Base-by-base conservation (phyloP, 2,329 filamentous ascomycete species). In the Colletotrichum spaethianum region DNA sequence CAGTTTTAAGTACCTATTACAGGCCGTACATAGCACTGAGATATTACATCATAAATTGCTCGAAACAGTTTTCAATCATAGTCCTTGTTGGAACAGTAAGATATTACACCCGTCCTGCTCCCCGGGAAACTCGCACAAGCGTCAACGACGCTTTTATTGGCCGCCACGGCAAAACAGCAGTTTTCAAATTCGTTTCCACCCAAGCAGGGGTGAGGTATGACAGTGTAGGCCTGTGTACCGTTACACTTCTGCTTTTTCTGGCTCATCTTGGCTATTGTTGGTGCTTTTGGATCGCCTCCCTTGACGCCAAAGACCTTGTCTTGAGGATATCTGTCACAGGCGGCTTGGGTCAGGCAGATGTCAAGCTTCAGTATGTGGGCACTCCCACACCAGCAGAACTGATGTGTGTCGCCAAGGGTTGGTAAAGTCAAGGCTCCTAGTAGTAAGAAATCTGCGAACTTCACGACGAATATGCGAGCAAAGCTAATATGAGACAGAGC, bases 371-470 rank as follows among this genome's bases (percentile, higher is more conserved):
- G 20, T 6, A 20, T 31, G 36, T 69, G 31, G 6, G 50, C 16
- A 31, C 66, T 69, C 1, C 16, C 40, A 20, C 66, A 69, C 66
- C 66, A 69, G 31, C 66, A 69, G 2, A 69, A 65, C 33, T 52
- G 66, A 18, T 69, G 66, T 20, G 31, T 69, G 40, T 69, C 33
- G 61, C n/a, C 61, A 18, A 42, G n/a, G 14, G 38, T 40, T 16
- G 14, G 38, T 9, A 57, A 23, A 23, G 50, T 12, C 18, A 65
- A 33, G 23, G 31, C 26, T 11, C 38, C 40, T 2, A 40, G 12
- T 4, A 69, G 33, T 2, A 69, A 11, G 12, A 50, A 8, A 2
- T 18, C 14, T 4, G 18, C n/a, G 40, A 33, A 11, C 3, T 36
- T 48, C 66, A 69, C 65, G 2, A 20, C n/a, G 18, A 20, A 12